Base-by-base conservation (phyloP, 2,329 filamentous ascomycete species). In the Trichoderma lentiforme region DNA sequence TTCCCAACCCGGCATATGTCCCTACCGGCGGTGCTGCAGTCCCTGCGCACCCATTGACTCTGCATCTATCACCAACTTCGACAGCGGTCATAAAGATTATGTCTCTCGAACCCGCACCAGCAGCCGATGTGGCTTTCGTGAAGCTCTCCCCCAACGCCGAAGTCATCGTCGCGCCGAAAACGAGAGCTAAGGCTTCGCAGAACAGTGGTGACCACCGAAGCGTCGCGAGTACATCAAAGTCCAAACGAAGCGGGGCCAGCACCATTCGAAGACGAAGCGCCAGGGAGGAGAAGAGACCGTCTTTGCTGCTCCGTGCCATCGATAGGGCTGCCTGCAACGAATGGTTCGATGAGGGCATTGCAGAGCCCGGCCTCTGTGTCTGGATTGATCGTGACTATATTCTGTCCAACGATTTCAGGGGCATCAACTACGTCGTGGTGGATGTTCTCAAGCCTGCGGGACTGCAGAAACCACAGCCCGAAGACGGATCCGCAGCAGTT, bases 101-200 rank as follows among this genome's bases (percentile, higher is more conserved):
- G 7, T 94, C 93, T 1, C 85, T 99, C n/a, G 90, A 92, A 1
- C 96, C 96, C 1, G 85, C 90, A 0, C 90, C 91, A 4, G 81
- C 92, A 2, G 84, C 89, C 3, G 88, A 90, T 63, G 87, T 89
- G 2, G 87, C 93, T 0, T 99, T 99, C 79, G 94, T 93, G 30
- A 98, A 98, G 81, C 93, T 99, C 65, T 92, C 93, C 0, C 93
- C 95, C 0, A 94, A 98, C 79, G 95, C 95, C 26, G 96, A 99
- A 82, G 95, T 99, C 64, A 97, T 98, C 75, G 96, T 99, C 73
- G 96, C 96, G 4, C 96, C 96, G 1, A 99, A 99, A 83, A 92
- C 91, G 30, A 89, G 95, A 70, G 87, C 92, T 56, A 94, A 93
- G 80, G 83, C 87, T 39, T 85, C 89, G 4, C 88, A 91, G 71